phyloP scores from a whole-genome alignment of 805 yeast species.

The Saccharomycopsis synnaedendra region DNA sequence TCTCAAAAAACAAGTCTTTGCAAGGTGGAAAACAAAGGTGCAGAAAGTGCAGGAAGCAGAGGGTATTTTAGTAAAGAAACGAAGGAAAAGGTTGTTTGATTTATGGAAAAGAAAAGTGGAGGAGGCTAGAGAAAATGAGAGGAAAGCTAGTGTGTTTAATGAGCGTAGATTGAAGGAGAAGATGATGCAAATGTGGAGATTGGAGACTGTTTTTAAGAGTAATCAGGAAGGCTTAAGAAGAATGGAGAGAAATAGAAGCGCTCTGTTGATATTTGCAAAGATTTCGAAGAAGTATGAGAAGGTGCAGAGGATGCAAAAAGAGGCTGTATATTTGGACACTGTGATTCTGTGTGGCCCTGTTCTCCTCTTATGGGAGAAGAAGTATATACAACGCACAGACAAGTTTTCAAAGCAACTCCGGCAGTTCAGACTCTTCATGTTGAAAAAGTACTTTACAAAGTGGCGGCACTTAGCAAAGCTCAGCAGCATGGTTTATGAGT shows the following conservation, averaged over 20 bases:
- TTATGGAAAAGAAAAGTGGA: neutral
- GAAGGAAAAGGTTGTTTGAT: neutral
- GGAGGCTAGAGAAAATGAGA: neutral
- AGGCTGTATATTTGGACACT: neutral
- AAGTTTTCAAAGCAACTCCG: neutral
- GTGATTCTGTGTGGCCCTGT: slow-evolving; percentile 8
- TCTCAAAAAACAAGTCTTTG: neutral
- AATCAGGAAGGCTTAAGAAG: neutral
- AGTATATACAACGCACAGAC: neutral
- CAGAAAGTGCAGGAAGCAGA: neutral
- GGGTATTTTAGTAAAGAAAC: neutral
- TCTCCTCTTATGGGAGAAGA: slow-evolving; percentile 4
- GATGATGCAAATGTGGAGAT: neutral
- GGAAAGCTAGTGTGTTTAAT: neutral
- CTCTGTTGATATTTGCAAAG: neutral
- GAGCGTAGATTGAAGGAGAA: neutral
- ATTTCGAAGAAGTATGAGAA: neutral
- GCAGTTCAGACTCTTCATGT: neutral
- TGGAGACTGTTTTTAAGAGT: neutral
- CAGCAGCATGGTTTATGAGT: neutral
- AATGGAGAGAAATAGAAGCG: no score
- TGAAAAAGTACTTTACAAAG: slow-evolving; percentile 1
- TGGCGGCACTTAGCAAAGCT: slow-evolving; percentile 7
- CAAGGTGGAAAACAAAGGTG: neutral
- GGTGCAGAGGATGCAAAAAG: neutral